Conservation (phyloP, 192 early-diverging fungal genomes). For the Jimgerdemannia flammicorona region DNA sequence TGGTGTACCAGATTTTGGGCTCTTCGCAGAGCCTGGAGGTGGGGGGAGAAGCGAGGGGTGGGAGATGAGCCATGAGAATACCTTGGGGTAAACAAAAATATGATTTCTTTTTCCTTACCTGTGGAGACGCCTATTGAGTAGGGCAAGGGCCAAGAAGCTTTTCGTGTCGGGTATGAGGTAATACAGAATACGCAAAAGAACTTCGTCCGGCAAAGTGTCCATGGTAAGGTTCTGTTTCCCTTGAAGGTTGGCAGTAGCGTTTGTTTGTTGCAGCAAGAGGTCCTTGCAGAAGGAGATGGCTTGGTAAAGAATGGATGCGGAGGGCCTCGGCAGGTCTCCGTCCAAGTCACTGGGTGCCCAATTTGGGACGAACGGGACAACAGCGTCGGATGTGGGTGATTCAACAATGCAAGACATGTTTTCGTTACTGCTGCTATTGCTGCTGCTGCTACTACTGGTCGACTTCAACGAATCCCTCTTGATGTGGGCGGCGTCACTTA, state of each 20-base stretch:
- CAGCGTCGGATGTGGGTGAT: too few species aligned
- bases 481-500: too few species aligned
- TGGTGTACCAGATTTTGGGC: constrained; percentile 23
- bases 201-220: constrained; percentile 16
- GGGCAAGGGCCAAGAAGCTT: constrained; percentile 5
- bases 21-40: constrained; percentile 20
- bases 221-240: constrained; percentile 1
- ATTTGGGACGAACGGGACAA: too few species aligned
- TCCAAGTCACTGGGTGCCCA: too few species aligned
- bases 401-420: too few species aligned
- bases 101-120: neutral
- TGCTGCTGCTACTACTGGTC: too few species aligned
- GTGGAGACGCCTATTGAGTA: constrained; percentile 3
- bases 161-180: constrained; percentile 3
- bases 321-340: too few species aligned
- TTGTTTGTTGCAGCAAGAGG: too few species aligned
- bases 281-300: too few species aligned
- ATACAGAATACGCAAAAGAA: constrained; percentile 12
- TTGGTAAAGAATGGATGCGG: too few species aligned
- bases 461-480: too few species aligned
- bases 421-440: too few species aligned
- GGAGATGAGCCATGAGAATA: neutral
- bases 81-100: neutral
- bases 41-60: neutral
- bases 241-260: neutral